phyloP scores from a whole-genome alignment of 1,284 basidiomycete genomes.

The Austroboletus novae-zelandiae region DNA sequence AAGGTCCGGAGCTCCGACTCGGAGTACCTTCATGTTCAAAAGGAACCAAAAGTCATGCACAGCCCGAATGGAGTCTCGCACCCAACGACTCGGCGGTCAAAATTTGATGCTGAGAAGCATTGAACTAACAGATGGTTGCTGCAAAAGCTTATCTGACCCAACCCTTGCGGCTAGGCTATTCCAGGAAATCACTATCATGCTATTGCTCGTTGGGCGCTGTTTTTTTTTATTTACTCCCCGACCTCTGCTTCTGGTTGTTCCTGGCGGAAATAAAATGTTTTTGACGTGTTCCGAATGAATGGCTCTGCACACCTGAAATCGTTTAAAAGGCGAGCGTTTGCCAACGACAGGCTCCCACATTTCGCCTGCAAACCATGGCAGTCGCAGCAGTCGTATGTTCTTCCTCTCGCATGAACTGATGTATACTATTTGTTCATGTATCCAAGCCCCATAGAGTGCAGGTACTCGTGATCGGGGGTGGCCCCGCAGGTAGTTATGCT shows the following conservation, averaged over 20 bases:
- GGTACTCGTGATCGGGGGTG: conserved; percentile 44
- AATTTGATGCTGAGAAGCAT: neutral
- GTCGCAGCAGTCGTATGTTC: neutral
- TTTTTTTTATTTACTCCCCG: neutral
- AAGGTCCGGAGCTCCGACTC: too few species aligned
- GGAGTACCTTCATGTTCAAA: too few species aligned
- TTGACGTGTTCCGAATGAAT: neutral
- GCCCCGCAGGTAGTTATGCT: conserved; percentile 52
- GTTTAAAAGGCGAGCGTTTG: neutral
- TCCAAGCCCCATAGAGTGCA: neutral
- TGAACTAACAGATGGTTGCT: too few species aligned
- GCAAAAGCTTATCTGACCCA: too few species aligned
- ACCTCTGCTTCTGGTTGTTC: neutral
- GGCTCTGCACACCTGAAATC: neutral
- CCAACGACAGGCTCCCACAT: neutral
- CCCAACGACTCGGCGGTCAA: neutral
- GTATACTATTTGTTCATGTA: too few species aligned
- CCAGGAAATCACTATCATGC: too few species aligned
- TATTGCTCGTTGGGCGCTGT: too few species aligned
- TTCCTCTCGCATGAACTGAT: neutral
- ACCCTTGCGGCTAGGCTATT: too few species aligned
- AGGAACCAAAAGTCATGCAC: too few species aligned
- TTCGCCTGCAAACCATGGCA: neutral
- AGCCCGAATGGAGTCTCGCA: neutral
- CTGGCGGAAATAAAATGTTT: neutral